Conservation (phyloP, 129 eudicot genomes). For the Helichrysum umbraculigerum region DNA sequence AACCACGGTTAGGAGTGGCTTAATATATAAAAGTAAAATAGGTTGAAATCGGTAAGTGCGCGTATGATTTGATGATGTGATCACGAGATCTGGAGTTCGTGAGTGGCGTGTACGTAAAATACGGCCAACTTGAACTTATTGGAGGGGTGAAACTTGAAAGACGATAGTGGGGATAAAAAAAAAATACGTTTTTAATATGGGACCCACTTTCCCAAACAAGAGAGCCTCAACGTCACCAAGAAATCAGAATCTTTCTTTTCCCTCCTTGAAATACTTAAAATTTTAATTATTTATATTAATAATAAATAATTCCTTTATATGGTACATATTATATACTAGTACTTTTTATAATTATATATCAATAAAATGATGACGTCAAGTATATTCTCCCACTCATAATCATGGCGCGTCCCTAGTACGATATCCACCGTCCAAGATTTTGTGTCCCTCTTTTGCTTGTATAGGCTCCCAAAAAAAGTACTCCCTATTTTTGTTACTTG, state of each 20-base stretch:
- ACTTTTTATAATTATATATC: too few species aligned
- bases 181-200: constrained; percentile 6
- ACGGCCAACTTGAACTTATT: background rate
- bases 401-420: background rate
- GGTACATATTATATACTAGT: too few species aligned
- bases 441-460: background rate
- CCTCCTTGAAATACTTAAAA: constrained; percentile 27
- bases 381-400: constrained; percentile 9
- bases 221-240: background rate
- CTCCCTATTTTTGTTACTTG: too few species aligned
- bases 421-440: background rate
- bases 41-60: background rate
- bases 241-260: constrained; percentile 22
- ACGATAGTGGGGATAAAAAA: background rate
- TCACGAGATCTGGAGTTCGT: constrained; percentile 2
- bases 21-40: too few species aligned
- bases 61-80: constrained; percentile 16
- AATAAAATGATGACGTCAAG: background rate
- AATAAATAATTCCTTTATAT: too few species aligned
- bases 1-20: too few species aligned
- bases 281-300: background rate
- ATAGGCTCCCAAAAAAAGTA: too few species aligned
- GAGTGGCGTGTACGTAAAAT: constrained; percentile 33
- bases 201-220: background rate
- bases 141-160: too few species aligned